Evolutionary conservation across 1,284 basidiomycete species (phyloP), one percentile per base, ranked within the genome.

Genomic region (Moesziomyces sp.): DNA sequence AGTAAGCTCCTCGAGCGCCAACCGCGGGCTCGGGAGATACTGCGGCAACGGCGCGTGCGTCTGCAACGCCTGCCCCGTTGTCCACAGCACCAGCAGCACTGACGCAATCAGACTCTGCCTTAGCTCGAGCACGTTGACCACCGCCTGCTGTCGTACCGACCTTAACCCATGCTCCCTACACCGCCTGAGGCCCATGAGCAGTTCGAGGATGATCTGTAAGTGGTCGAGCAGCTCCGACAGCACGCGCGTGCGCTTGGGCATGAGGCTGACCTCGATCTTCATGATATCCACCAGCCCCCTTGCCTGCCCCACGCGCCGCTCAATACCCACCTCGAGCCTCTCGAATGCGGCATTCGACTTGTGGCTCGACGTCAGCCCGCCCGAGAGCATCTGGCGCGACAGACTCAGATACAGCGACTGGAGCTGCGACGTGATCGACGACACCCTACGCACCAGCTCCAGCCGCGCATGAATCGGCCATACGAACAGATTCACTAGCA

Each of bases 31-130:
- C 5, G 87, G 86, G 0, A 87, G 74, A 51, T 85, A 86, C 56
- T 87, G 87, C 1, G 87, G 87, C 8, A 87, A 73, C 2, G 86
- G 85, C 18, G 80, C 76, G 14, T 85, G 79, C 0, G 86, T 86
- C 21, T 84, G 79, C 68, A 87, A 83, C 0, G 86, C 83, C 56
- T 87, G 86, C 0, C 81, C 83, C 21, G 83, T 78, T 0, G 86
- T 84, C 84, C 86, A 87, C 3, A 87, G 68, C 33, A 83, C 85
- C 46, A 87, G 75, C 18, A 86, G 76, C n/a, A 87, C 77, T 1
- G 86, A 76, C 0, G 85, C 79, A 33, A 87, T 85, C 11, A 87
- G 56, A 58, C 86, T 86, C 33, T 85, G 84, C 2, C 87, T 80
- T 9, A 86, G 75, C 9, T 85, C 84, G n/a, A 87, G 68, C 21